phyloP scores from a whole-genome alignment of 1,284 basidiomycete species.

The Schizophyllum amplum region DNA sequence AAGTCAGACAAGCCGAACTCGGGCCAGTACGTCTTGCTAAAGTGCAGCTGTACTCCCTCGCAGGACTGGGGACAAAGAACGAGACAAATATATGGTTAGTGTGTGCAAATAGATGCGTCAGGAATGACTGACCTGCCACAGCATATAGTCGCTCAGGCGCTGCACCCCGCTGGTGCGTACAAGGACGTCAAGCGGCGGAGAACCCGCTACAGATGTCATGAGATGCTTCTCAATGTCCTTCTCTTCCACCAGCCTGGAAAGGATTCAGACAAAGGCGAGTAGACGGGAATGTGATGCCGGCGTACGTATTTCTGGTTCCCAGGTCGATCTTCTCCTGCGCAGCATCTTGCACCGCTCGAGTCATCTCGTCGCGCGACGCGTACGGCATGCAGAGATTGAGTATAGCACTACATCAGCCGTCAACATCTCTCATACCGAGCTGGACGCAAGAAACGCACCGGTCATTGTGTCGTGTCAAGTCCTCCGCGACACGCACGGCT shows the following conservation, averaged over 20 bases:
- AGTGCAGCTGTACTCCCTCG: conserved; percentile 86
- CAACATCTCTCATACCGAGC: neutral
- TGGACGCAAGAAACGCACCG: conserved; percentile 15
- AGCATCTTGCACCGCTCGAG: conserved; percentile 60
- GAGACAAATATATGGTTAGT: too few relatives aligned
- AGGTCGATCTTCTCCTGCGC: conserved; percentile 8
- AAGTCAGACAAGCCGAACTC: conserved; percentile 88
- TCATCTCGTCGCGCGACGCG: conserved; percentile 87
- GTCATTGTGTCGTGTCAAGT: conserved; percentile 77
- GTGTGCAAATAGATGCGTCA: too few relatives aligned
- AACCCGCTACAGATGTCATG: conserved; percentile 27
- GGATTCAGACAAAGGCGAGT: too few relatives aligned
- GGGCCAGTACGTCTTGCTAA: conserved; percentile 90
- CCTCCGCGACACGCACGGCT: conserved; percentile 71
- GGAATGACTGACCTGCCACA: conserved; percentile 89
- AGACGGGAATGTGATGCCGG: too few relatives aligned
- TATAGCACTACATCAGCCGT: conserved; percentile 52
- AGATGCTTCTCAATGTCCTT: conserved; percentile 29
- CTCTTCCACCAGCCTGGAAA: neutral
- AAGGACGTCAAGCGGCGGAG: conserved; percentile 84
- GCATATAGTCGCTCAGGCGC: conserved; percentile 85
- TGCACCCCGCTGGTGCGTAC: conserved; percentile 90
- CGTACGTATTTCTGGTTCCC: neutral
- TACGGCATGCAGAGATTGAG: conserved; percentile 97
- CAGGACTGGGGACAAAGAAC: conserved; percentile 50